Conservation (phyloP, 768 basidiomycete species). For the Udeniomyces megalosporus region DNA sequence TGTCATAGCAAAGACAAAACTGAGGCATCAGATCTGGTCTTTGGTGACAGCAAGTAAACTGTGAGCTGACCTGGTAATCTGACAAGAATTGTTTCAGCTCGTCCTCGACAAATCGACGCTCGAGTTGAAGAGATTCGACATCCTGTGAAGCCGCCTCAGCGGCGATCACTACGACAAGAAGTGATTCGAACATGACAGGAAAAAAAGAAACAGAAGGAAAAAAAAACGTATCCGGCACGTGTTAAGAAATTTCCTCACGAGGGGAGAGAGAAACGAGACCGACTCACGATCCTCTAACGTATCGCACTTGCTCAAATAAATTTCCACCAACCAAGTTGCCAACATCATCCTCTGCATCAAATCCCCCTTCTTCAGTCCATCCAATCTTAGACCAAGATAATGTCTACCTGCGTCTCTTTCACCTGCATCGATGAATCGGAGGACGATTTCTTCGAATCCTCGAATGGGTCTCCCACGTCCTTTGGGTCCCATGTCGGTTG, state of each 20-base stretch:
- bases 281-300: conserved; percentile 60
- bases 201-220: not conserved
- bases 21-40: too few species aligned
- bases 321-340: conserved; percentile 95
- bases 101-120: conserved; percentile 70
- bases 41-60: too few species aligned
- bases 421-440: conserved; percentile 74
- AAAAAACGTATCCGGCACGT: too few species aligned
- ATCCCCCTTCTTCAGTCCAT: conserved; percentile 67
- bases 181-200: not conserved
- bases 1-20: not conserved
- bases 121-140: conserved; percentile 65
- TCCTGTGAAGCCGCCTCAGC: conserved; percentile 56
- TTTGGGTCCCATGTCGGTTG: too few species aligned
- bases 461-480: too few species aligned
- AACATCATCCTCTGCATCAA: conserved; percentile 90
- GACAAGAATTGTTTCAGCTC: conserved; percentile 84
- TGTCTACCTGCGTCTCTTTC: conserved; percentile 81
- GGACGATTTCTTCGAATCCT: conserved; percentile 56
- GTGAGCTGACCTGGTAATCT: conserved; percentile 71
- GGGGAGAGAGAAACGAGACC: too few species aligned
- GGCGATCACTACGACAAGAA: conserved; percentile 41
- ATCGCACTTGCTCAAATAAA: conserved; percentile 91
- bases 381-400: conserved; percentile 73
- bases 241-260: not conserved